A percentile compares a stretch with the other conserved stretches of the same genome.
phyloP scores from a whole-genome alignment of 2,329 filamentous ascomycete genomes.

The Lomentospora prolificans region DNA sequence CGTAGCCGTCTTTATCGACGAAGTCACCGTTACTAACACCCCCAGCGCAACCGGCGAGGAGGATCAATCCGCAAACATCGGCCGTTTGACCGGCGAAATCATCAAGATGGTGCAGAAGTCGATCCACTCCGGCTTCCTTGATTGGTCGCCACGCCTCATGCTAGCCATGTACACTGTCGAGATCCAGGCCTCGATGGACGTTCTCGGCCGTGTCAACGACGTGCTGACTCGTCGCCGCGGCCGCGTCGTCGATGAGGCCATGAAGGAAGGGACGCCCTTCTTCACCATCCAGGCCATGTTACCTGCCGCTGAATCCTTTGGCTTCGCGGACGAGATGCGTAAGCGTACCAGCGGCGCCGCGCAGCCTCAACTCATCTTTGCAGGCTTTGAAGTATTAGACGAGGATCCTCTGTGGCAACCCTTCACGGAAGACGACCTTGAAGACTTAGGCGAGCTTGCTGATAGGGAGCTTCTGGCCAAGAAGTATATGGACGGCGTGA shows the following conservation, averaged over 20 bases:
- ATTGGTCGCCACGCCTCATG: conserved; percentile 92
- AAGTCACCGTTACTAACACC: conserved; percentile 52
- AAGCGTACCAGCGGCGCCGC: conserved; percentile 88
- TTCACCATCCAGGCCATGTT: conserved; percentile 86
- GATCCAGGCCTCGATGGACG: conserved; percentile 92
- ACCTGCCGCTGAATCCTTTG: conserved; percentile 90
- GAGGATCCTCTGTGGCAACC: conserved; percentile 98
- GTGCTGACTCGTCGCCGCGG: conserved; percentile 94
- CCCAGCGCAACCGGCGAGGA: conserved; percentile 25
- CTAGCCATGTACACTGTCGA: conserved; percentile 97
- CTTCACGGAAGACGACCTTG: conserved; percentile 89
- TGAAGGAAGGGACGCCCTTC: conserved; percentile 93
- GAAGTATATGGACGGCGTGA: conserved; percentile 85
- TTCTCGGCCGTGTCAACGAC: conserved; percentile 88
- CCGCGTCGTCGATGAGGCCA: conserved; percentile 76
- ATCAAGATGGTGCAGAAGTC: conserved; percentile 80
- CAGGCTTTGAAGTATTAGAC: conserved; percentile 85
- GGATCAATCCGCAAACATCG: conserved; percentile 48
- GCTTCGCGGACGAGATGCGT: conserved; percentile 91
- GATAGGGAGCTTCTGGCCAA: conserved; percentile 95
- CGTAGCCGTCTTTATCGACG: conserved; percentile 81
- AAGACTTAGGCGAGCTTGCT: conserved; percentile 88
- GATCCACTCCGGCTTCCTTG: conserved; percentile 79
- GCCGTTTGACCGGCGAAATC: conserved; percentile 81
- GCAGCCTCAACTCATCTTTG: conserved; percentile 85